These are phyloP conservation scores for Erodium texanum DNA, from an alignment of 441 rosid genomes.

Conservation along the genomic window DNA sequence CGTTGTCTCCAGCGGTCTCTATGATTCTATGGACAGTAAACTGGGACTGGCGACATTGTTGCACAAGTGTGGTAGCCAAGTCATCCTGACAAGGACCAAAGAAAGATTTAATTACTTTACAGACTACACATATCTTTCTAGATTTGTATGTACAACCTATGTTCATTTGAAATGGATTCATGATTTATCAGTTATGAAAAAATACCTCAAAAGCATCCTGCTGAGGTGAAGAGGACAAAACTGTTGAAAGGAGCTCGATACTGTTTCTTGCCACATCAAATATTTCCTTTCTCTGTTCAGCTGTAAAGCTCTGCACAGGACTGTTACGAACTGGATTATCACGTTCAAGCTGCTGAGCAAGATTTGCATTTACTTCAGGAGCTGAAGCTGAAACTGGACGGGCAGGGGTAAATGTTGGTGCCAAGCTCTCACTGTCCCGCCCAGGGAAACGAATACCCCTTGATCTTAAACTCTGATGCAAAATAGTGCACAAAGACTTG, in stretches of 20 bases:
- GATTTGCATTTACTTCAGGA: constrained; percentile 43
- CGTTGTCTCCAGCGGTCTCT: constrained; percentile 70
- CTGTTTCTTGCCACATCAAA: neutral
- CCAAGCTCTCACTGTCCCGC: neutral
- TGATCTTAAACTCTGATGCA: constrained; percentile 58
- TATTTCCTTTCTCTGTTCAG: neutral
- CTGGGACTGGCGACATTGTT: constrained; percentile 63
- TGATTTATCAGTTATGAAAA: neutral
- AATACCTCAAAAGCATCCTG: neutral
- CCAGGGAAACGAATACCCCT: constrained; percentile 94
- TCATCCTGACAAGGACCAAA: constrained; percentile 47
- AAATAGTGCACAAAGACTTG: constrained; percentile 7
- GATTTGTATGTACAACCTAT: neutral
- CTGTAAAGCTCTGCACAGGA: neutral
- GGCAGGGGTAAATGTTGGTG: constrained; percentile 37
- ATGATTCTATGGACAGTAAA: constrained; percentile 53
- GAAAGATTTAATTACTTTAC: neutral
- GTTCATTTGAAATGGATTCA: neutral
- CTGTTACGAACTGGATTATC: constrained; percentile 28
- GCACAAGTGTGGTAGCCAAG: constrained; percentile 51
- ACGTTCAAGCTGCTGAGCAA: constrained; percentile 44
- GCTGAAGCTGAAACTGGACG: constrained; percentile 44
- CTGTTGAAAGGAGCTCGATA: neutral
- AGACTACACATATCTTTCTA: constrained; percentile 3
- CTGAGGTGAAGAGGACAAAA: neutral